These are phyloP conservation scores for Artemisia argyi DNA, from an alignment of 129 eudicot species.

Conservation along the genomic window DNA sequence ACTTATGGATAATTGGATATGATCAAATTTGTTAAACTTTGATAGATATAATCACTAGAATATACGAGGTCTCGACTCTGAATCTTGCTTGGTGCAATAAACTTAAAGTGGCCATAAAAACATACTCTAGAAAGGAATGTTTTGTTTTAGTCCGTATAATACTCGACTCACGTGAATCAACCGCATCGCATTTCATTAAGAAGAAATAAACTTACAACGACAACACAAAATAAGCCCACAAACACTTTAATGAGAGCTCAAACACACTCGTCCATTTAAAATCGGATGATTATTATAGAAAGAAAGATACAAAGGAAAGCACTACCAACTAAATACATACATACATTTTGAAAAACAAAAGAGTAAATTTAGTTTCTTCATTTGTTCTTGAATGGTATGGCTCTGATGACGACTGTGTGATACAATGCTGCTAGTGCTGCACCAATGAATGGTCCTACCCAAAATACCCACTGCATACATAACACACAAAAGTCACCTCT, in stretches of 20 bases:
- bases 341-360: constrained; percentile 14
- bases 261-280: constrained; percentile 21
- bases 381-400: constrained; percentile 70
- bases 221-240: constrained; percentile 23
- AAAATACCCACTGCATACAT: constrained; percentile 71
- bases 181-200: neutral
- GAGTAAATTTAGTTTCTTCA: constrained; percentile 5
- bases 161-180: too few species aligned
- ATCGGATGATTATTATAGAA: constrained; percentile 14
- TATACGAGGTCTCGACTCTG: too few species aligned
- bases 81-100: too few species aligned
- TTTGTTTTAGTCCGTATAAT: too few species aligned
- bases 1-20: too few species aligned
- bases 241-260: constrained; percentile 11
- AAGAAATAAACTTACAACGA: neutral
- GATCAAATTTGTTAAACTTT: too few species aligned
- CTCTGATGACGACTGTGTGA: constrained; percentile 76
- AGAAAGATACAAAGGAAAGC: neutral
- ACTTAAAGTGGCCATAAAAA: too few species aligned
- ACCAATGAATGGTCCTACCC: constrained; percentile 88
- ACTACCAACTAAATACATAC: constrained; percentile 9
- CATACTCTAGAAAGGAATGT: too few species aligned
- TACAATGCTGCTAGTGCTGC: constrained; percentile 81
- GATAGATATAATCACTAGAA: too few species aligned
- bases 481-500: too few species aligned